Evolutionary conservation across 1,284 basidiomycete species (phyloP).

Genomic region (Boletus hoseneyae): DNA sequence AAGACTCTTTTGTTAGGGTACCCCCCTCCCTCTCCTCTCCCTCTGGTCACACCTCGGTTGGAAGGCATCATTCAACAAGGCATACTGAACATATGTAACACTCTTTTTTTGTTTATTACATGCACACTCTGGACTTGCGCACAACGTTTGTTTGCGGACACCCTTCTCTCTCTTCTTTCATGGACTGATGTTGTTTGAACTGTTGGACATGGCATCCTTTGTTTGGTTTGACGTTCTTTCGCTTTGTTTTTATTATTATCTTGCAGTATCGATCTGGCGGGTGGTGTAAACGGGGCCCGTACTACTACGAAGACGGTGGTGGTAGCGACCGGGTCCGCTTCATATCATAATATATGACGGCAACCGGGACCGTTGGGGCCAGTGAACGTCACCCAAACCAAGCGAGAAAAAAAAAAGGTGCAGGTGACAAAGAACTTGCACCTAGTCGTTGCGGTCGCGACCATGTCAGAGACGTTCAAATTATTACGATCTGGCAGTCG

Average conservation of each 20-base stretch:
- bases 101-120: constrained; percentile 31
- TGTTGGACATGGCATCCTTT: constrained; percentile 19
- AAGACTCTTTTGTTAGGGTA: constrained; percentile 58
- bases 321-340: constrained; percentile 18
- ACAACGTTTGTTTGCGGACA: constrained; percentile 22
- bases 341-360: constrained; percentile 12
- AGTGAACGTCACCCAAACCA: neutral
- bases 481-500: neutral
- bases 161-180: neutral
- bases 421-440: neutral
- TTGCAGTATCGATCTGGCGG: neutral
- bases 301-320: neutral
- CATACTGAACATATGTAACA: constrained; percentile 36
- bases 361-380: constrained; percentile 2
- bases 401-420: neutral
- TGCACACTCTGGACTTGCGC: constrained; percentile 17
- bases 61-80: constrained; percentile 14
- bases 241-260: neutral
- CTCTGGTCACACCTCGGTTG: neutral
- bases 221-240: neutral
- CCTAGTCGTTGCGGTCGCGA: too few species aligned
- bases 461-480: neutral
- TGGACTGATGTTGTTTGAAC: constrained; percentile 22
- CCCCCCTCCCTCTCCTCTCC: constrained; percentile 1
- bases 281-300: neutral